phyloP scores from a whole-genome alignment of 768 basidiomycete genomes.

The Mycena polygramma region DNA sequence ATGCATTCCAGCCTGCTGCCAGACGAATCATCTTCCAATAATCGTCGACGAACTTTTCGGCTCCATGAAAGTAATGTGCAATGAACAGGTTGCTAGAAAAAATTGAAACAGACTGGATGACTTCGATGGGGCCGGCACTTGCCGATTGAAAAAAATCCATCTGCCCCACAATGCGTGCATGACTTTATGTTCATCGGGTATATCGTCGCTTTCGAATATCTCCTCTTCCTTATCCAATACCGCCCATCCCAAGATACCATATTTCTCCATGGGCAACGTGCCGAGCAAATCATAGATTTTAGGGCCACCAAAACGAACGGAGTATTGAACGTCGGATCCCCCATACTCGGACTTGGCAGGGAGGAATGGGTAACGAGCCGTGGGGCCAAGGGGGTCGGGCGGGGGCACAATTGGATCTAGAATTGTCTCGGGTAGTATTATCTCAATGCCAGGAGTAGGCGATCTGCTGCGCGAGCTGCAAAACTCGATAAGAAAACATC shows the following conservation, averaged over 20 bases:
- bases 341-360: constrained; percentile 62
- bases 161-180: constrained; percentile 84
- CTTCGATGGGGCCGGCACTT: not conserved
- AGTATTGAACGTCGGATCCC: constrained; percentile 63
- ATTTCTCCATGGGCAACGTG: constrained; percentile 69
- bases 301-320: constrained; percentile 76
- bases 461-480: not conserved
- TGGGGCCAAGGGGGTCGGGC: constrained; percentile 54
- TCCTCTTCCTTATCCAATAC: constrained; percentile 83
- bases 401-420: not conserved
- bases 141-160: constrained; percentile 73
- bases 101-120: not conserved
- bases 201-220: constrained; percentile 77
- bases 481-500: not conserved
- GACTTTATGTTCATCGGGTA: constrained; percentile 82
- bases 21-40: constrained; percentile 77
- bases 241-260: constrained; percentile 77
- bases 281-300: constrained; percentile 75
- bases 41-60: constrained; percentile 65
- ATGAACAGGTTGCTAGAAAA: constrained; percentile 66
- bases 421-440: constrained; percentile 26
- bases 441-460: not conserved
- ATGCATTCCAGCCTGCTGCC: constrained; percentile 76
- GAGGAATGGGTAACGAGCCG: constrained; percentile 64
- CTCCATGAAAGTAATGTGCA: constrained; percentile 65